Evolutionary conservation across 805 yeast species (phyloP).

Genomic region (Wickerhamiella brachini): DNA sequence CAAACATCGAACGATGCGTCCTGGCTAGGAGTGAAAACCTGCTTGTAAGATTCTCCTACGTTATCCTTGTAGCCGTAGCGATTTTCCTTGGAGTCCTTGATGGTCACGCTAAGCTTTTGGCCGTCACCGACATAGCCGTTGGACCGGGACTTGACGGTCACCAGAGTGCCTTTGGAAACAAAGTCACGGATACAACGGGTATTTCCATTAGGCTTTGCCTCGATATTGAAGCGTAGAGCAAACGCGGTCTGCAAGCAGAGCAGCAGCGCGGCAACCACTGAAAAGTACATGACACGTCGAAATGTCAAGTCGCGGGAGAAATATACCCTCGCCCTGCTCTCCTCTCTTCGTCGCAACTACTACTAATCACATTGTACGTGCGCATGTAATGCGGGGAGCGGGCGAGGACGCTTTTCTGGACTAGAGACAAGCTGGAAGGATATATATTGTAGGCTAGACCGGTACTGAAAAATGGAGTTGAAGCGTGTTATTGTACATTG

Average conservation of each 20-base stretch:
- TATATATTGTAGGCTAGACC: too few relatives aligned
- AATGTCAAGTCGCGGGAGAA: background rate
- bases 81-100: constrained; percentile 67
- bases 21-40: constrained; percentile 74
- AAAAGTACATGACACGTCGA: background rate
- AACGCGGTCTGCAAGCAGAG: constrained; percentile 7
- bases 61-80: constrained; percentile 69
- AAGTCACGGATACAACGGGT: constrained; percentile 90
- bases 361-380: too few relatives aligned
- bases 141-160: constrained; percentile 67
- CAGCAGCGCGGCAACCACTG: constrained; percentile 5
- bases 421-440: too few relatives aligned
- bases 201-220: constrained; percentile 20
- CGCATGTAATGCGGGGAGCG: too few relatives aligned
- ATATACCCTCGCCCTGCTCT: background rate
- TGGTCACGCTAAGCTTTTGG: constrained; percentile 50
- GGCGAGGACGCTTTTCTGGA: too few relatives aligned
- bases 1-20: constrained; percentile 85
- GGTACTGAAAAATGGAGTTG: too few relatives aligned
- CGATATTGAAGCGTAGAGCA: constrained; percentile 23
- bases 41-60: constrained; percentile 54
- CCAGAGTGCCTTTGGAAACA: constrained; percentile 70
- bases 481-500: too few relatives aligned
- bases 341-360: background rate
- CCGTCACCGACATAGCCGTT: constrained; percentile 78